Conservation (phyloP, 2,329 filamentous ascomycete species). For the Scedosporium dehoogii region DNA sequence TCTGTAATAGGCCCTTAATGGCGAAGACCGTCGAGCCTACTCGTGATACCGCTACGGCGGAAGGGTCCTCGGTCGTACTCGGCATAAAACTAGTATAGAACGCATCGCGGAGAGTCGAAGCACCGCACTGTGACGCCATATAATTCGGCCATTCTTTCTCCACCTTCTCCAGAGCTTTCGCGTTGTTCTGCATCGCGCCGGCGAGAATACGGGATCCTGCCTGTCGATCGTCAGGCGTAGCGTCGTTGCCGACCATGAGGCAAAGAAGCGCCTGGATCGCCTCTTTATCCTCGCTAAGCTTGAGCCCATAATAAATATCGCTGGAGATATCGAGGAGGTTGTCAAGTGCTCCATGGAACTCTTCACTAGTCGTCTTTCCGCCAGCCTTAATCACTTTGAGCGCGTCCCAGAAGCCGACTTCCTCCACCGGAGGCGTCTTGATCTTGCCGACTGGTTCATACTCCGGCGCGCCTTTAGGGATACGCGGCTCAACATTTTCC, state of each 20-base stretch:
- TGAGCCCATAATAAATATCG: conserved; percentile 60
- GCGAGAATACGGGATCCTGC: conserved; percentile 48
- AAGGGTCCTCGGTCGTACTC: conserved; percentile 9
- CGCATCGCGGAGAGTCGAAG: conserved; percentile 21
- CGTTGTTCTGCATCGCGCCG: conserved; percentile 55
- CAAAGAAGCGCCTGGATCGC: conserved; percentile 47
- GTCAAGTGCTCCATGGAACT: conserved; percentile 41
- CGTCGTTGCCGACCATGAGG: conserved; percentile 30
- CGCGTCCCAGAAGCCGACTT: conserved; percentile 32
- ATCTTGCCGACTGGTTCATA: conserved; percentile 31
- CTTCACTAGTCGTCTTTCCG: conserved; percentile 18
- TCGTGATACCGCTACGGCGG: conserved; percentile 15
- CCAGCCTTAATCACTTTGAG: conserved; percentile 39
- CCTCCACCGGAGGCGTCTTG: conserved; percentile 8
- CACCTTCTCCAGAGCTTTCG: conserved; percentile 44
- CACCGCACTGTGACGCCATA: conserved; percentile 26
- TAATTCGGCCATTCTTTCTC: conserved; percentile 35
- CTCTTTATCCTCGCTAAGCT: conserved; percentile 46
- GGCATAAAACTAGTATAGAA: conserved; percentile 33
- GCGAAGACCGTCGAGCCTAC: conserved; percentile 26
- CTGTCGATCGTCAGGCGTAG: conserved; percentile 34
- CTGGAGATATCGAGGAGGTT: conserved; percentile 54
- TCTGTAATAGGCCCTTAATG: conserved; percentile 47
- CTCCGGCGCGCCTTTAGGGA: conserved; percentile 40
- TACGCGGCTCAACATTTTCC: conserved; percentile 15